These are phyloP conservation scores for Candida neerlandica DNA, from an alignment of 1,139 yeast species.

Conservation along the genomic window DNA sequence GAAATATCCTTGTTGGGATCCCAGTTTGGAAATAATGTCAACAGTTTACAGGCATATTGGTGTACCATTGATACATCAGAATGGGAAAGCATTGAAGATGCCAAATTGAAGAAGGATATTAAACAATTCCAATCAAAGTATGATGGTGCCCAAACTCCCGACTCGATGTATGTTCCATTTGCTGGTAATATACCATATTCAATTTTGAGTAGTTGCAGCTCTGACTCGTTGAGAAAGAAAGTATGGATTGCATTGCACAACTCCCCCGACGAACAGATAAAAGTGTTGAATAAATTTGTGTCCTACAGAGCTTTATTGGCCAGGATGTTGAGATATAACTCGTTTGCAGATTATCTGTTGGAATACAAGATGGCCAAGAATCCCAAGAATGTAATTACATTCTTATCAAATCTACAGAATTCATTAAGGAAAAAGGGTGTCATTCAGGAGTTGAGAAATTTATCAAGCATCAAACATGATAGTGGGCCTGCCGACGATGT, in stretches of 20 bases:
- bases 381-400: constrained; percentile 74
- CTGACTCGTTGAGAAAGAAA: constrained; percentile 59
- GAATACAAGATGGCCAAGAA: constrained; percentile 88
- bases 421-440: constrained; percentile 53
- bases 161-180: constrained; percentile 52
- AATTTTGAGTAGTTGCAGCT: constrained; percentile 60
- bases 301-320: constrained; percentile 74
- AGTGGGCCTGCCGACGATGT: constrained; percentile 39
- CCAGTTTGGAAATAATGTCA: constrained; percentile 64
- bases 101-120: constrained; percentile 29
- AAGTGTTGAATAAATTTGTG: constrained; percentile 58
- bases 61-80: constrained; percentile 36
- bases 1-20: constrained; percentile 84
- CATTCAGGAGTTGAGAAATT: constrained; percentile 53
- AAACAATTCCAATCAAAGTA: constrained; percentile 27
- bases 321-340: constrained; percentile 66
- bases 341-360: constrained; percentile 79
- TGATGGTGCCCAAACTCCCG: constrained; percentile 15
- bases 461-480: constrained; percentile 40
- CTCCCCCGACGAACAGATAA: constrained; percentile 59
- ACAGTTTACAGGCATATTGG: constrained; percentile 45
- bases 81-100: constrained; percentile 30
- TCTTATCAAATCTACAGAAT: constrained; percentile 60
- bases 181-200: constrained; percentile 70
- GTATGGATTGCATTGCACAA: constrained; percentile 78